Base-by-base conservation (phyloP, 768 basidiomycete species). In the Suillus fuscotomentosus region DNA sequence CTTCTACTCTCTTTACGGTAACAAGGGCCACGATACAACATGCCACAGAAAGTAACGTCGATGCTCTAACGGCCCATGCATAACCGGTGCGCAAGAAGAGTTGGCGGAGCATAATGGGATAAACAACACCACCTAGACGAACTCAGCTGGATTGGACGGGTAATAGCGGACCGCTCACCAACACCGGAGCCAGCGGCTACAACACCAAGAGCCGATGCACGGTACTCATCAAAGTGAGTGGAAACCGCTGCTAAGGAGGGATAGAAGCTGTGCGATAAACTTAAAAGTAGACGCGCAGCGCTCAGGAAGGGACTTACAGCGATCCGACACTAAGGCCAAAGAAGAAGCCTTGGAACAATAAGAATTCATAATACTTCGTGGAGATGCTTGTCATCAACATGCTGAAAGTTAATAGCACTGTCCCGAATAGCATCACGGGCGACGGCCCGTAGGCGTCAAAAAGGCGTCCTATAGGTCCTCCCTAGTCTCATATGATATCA, bases 181-280 rank as follows among this genome's bases (percentile, higher is more conserved):
- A 84, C 72, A 63, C 88, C 84, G 31, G 88, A 87, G n/a, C 92
- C 92, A 41, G 90, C 84, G 1, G 84, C 81, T 20, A 86, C 87
- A 62, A 94, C 77, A 2, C 92, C 92, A 43, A 90, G 77, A 0
- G 91, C 90, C 2, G 91, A 87, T 3, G 88, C 89, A 15, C 90
- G 83, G 66, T 87, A 86, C 66, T 81, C 82, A 56, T 71, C 70
- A 75, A 91, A 93, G 71, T 87, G 82, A 1, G 87, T 91, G 0
- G 88, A 83, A 11, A 91, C 80, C 60, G 87, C 86, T 4, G 88
- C 81, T 38, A 92, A 76, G 0, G 88, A 79, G 0, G 91, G 90
- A 68, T 90, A 90, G 73, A 90, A 91, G 47, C 89, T 91, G 61
- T n/a, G 47, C 22, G 24, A 45, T 64, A 62, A 68, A 60, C 60